phyloP scores from a whole-genome alignment of 768 basidiomycete genomes.

The Lanmaoa pseudosensibilis region DNA sequence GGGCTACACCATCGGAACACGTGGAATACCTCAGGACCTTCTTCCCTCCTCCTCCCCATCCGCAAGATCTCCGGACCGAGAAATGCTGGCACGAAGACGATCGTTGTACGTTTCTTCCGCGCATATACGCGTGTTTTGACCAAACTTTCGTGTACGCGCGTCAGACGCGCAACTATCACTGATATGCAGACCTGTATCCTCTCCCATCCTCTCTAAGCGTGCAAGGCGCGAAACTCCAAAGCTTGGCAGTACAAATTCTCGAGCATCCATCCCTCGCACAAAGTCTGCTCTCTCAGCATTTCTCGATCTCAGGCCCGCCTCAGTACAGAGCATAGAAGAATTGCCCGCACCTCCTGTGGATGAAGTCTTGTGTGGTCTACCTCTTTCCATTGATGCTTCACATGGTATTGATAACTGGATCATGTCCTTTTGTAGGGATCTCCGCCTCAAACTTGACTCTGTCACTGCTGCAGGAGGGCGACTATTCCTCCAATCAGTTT shows the following conservation, averaged over 20 bases:
- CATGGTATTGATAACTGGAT: neutral
- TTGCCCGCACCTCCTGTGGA: slow-evolving; percentile 31
- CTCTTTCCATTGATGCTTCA: neutral
- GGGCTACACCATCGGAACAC: slow-evolving; percentile 33
- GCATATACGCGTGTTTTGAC: slow-evolving; percentile 20
- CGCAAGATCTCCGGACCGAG: slow-evolving; percentile 36
- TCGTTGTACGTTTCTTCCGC: slow-evolving; percentile 30
- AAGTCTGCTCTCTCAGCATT: slow-evolving; percentile 21
- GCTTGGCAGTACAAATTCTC: slow-evolving; percentile 32
- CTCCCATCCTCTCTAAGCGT: slow-evolving; percentile 44
- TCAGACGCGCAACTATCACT: slow-evolving; percentile 29
- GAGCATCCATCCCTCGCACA: slow-evolving; percentile 28
- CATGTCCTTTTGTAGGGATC: slow-evolving; percentile 27
- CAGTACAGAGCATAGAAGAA: slow-evolving; percentile 34
- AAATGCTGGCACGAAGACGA: slow-evolving; percentile 38
- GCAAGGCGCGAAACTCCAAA: slow-evolving; percentile 50
- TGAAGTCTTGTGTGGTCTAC: slow-evolving; percentile 41
- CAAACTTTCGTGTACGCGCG: neutral
- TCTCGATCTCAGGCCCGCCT: slow-evolving; percentile 26
- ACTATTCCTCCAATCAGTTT: slow-evolving; percentile 30
- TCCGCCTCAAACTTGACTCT: slow-evolving; percentile 32
- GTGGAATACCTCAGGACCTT: slow-evolving; percentile 20
- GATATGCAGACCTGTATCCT: slow-evolving; percentile 38
- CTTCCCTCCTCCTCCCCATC: slow-evolving; percentile 11
- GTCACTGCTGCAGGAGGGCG: slow-evolving; percentile 25